phyloP scores from a whole-genome alignment of 2,329 filamentous ascomycete species.

The Magnaporthiopsis poae region DNA sequence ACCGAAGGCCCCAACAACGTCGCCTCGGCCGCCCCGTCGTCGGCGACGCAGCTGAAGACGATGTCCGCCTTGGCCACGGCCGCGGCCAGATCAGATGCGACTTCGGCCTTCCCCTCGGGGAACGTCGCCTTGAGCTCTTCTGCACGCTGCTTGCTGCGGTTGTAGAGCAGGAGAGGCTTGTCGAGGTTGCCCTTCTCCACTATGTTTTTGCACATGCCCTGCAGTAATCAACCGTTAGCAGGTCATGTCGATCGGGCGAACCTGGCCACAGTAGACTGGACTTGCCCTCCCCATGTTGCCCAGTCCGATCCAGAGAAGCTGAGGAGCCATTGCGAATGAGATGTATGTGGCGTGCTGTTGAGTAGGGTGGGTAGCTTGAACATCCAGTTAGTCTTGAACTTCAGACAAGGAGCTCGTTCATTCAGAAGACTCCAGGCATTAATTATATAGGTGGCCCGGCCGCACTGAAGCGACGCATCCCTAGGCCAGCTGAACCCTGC shows the following conservation, averaged over 20 bases:
- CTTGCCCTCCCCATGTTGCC: conserved; percentile 78
- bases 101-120: conserved; percentile 50
- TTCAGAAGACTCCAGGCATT: background rate
- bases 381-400: background rate
- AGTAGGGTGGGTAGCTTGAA: background rate
- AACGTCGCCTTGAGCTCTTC: conserved; percentile 54
- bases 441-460: background rate
- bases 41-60: conserved; percentile 71
- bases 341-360: background rate
- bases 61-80: conserved; percentile 62
- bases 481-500: background rate
- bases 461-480: background rate
- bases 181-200: conserved; percentile 65
- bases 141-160: conserved; percentile 61
- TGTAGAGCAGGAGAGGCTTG: conserved; percentile 67
- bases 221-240: background rate
- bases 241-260: background rate
- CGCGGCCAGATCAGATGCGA: conserved; percentile 54
- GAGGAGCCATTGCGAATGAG: conserved; percentile 39
- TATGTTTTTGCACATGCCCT: conserved; percentile 81
- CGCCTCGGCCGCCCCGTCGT: conserved; percentile 62
- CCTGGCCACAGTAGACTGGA: conserved; percentile 9
- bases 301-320: conserved; percentile 69
- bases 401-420: background rate
- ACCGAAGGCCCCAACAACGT: conserved; percentile 34